Percentiles rank a stretch among this genome's conserved stretches.
phyloP scores from a whole-genome alignment of 176 grass and related monocot genomes.

The Oryza punctata region DNA sequence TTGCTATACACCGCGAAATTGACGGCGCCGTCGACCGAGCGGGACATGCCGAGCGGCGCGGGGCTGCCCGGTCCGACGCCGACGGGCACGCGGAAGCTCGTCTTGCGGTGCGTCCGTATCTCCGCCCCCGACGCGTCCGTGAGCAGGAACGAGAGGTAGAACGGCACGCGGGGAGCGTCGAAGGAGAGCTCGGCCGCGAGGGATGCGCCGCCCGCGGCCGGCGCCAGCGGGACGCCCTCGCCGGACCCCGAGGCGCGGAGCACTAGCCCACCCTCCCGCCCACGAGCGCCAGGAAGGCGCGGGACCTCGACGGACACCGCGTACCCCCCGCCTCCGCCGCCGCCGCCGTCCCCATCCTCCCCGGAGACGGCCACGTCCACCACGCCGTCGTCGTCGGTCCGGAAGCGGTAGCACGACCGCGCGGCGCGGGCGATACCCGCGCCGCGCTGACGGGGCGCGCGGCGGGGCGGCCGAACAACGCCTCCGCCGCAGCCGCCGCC shows the following conservation, averaged over 20 bases:
- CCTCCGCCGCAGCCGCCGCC: not conserved
- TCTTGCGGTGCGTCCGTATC: slow-evolving; percentile 65
- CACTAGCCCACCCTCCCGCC: slow-evolving; percentile 23
- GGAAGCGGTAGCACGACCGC: slow-evolving; percentile 50
- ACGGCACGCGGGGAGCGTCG: slow-evolving; percentile 49
- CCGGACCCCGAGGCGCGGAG: slow-evolving; percentile 31
- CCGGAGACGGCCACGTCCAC: slow-evolving; percentile 47
- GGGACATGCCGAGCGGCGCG: slow-evolving; percentile 67
- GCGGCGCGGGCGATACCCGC: not conserved
- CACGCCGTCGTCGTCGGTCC: slow-evolving; percentile 54
- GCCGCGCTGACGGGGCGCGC: not conserved
- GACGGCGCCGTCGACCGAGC: slow-evolving; percentile 47
- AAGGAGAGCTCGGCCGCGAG: slow-evolving; percentile 53
- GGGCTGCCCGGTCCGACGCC: slow-evolving; percentile 70
- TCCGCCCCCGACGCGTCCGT: slow-evolving; percentile 42
- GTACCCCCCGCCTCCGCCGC: slow-evolving; percentile 21
- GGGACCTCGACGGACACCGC: slow-evolving; percentile 42
- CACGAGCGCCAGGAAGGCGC: not conserved
- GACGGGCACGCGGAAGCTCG: slow-evolving; percentile 71
- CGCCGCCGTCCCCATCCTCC: slow-evolving; percentile 14
- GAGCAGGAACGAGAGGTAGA: slow-evolving; percentile 80
- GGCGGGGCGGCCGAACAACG: not conserved
- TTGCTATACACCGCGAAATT: slow-evolving; percentile 81
- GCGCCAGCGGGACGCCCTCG: slow-evolving; percentile 26
- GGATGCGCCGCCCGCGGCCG: not conserved